Evolutionary conservation across 805 yeast genomes (phyloP).

Genomic region (Saccharomycopsis vini): DNA sequence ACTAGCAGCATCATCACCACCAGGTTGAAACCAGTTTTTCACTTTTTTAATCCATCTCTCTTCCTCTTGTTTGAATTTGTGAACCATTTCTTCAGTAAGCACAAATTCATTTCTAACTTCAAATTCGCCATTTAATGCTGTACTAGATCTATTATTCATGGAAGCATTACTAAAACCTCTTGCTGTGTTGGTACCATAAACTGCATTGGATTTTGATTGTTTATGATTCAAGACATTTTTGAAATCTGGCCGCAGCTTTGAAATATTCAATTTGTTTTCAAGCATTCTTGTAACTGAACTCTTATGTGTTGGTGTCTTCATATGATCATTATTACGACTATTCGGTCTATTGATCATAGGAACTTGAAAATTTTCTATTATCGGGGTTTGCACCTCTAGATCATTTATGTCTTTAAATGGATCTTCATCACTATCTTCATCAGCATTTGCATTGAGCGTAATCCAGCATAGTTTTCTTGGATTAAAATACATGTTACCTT

Average conservation of each 20-base stretch:
- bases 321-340: too few relatives aligned
- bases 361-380: background rate
- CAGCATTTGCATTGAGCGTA: conserved; percentile 1
- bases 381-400: conserved; percentile 10
- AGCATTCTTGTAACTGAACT: too few relatives aligned
- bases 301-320: too few relatives aligned
- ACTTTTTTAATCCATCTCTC: conserved; percentile 28
- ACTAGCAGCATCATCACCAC: conserved; percentile 3
- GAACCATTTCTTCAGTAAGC: conserved; percentile 22
- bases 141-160: background rate
- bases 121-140: conserved; percentile 1
- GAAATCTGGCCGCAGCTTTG: background rate
- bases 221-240: background rate
- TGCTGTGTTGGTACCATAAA: background rate
- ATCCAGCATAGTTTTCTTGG: conserved; percentile 18
- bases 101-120: conserved; percentile 26
- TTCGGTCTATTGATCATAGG: too few relatives aligned
- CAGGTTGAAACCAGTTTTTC: conserved; percentile 26
- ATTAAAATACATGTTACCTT: conserved; percentile 20
- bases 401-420: conserved; percentile 18
- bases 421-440: conserved; percentile 13
- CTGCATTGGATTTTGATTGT: background rate
- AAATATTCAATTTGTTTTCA: background rate
- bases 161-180: conserved; percentile 2
- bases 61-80: conserved; percentile 26